phyloP scores from a whole-genome alignment of 1,139 yeast species.

The Scheffersomyces quercinus region DNA sequence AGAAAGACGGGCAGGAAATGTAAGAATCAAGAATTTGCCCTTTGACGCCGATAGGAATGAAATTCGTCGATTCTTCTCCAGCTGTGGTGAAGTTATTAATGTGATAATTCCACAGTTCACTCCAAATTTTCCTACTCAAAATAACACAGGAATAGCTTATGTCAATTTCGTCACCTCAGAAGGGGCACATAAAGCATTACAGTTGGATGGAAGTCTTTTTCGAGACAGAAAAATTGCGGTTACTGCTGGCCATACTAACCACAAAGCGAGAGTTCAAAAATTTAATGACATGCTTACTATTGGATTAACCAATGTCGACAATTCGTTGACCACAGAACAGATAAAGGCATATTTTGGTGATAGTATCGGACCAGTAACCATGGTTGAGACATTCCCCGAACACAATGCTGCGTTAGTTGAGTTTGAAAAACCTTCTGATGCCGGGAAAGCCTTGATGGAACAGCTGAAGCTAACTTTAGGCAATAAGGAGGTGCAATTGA shows the following conservation, averaged over 20 bases:
- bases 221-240: slow-evolving; percentile 48
- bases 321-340: slow-evolving; percentile 46
- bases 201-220: slow-evolving; percentile 33
- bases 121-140: slow-evolving; percentile 13
- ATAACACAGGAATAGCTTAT: slow-evolving; percentile 60
- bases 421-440: slow-evolving; percentile 43
- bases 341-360: slow-evolving; percentile 32
- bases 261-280: slow-evolving; percentile 15
- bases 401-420: slow-evolving; percentile 55
- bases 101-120: slow-evolving; percentile 49
- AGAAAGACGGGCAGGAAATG: slow-evolving; percentile 52
- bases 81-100: slow-evolving; percentile 44
- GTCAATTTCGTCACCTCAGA: slow-evolving; percentile 41
- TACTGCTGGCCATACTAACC: slow-evolving; percentile 25
- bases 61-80: slow-evolving; percentile 25
- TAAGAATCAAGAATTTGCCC: slow-evolving; percentile 55
- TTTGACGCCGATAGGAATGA: slow-evolving; percentile 29
- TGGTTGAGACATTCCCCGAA: slow-evolving; percentile 49
- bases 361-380: slow-evolving; percentile 36
- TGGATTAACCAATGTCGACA: slow-evolving; percentile 47
- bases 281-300: slow-evolving; percentile 36
- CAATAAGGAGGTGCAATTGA: slow-evolving; percentile 34
- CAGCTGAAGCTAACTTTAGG: slow-evolving; percentile 46
- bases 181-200: slow-evolving; percentile 44
- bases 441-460: slow-evolving; percentile 59